Base-by-base conservation (phyloP, 495 filamentous ascomycete species). In the Evernia prunastri region DNA sequence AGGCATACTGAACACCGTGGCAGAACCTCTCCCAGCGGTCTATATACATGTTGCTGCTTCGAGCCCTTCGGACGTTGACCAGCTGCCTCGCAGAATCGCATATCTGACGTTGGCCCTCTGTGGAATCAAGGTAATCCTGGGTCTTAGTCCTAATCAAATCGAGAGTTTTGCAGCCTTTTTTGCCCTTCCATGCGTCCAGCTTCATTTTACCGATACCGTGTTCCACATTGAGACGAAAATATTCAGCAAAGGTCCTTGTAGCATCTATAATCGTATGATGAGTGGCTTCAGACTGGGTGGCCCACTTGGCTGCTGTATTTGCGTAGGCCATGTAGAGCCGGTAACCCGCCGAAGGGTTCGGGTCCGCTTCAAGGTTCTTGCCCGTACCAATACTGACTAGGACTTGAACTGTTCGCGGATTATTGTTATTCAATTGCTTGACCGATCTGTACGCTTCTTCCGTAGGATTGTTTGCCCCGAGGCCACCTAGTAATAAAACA, bases 321-420 rank as follows among this genome's bases (percentile, higher is more conserved):
- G 51, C 18, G 27, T 64, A 68, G 8, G n/a, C 0, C 13, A 56
- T 18, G 39, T 56, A 65, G 15, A 54, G 23, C 7, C 6, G 23
- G 12, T 49, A 57, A 54, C 57, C 51, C 15, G 39, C 40, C n/a
- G 15, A 37, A 11, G 35, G 39, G 11, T 45, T 20, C 0, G 23
- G 31, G 12, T 53, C 56, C 8, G 63, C n/a, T 18, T 66, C 42
- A n/a, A 49, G 54, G 13, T 63, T 63, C 13, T 49, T 58, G 40
- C 71, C 73, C 2, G 72, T 73, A 10, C 73, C 73, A 27, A 76
- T 69, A 25, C 71, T 72, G 0, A 76, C 65, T 6, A 74, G 36
- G 18, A 61, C 56, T 29, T 64, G 47, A 1, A 66, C 33, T 9
- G 59, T 43, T 49, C 39, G 8, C 20, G 27, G 25, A 1, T 51